Evolutionary conservation across 140 eudicot species (phyloP).

Genomic region (Senecio squalidus): DNA sequence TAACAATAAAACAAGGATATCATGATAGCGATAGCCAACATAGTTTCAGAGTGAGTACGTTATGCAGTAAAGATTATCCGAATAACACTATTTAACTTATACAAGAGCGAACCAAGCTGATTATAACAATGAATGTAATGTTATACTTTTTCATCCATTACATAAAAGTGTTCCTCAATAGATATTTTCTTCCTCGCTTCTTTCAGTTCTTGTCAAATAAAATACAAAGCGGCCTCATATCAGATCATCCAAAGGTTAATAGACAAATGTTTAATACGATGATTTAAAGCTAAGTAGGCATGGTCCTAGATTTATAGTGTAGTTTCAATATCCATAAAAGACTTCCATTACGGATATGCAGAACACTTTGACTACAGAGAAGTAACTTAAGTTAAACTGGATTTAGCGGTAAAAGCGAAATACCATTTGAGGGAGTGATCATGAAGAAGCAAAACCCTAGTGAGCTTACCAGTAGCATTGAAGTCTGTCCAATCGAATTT

Average conservation of each 20-base stretch:
- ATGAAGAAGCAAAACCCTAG: conserved; percentile 77
- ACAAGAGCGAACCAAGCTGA: neutral
- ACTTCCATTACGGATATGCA: too few relatives aligned
- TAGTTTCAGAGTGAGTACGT: too few relatives aligned
- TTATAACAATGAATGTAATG: neutral
- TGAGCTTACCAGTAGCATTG: conserved; percentile 85
- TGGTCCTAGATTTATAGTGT: too few relatives aligned
- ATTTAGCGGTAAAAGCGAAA: too few relatives aligned
- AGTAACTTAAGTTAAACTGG: too few relatives aligned
- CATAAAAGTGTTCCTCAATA: neutral
- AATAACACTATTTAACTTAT: neutral
- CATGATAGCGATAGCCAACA: neutral
- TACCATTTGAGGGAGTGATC: conserved; percentile 83
- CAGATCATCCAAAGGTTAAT: too few relatives aligned
- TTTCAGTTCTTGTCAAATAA: neutral
- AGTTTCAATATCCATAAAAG: too few relatives aligned
- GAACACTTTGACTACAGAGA: too few relatives aligned
- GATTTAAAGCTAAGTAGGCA: too few relatives aligned
- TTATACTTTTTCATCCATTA: neutral
- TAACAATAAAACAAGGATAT: neutral
- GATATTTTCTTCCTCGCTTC: neutral
- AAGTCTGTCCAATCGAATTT: conserved; percentile 88
- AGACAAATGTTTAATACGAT: too few relatives aligned
- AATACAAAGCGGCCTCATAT: too few relatives aligned
- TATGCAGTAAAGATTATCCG: too few relatives aligned